Base-by-base conservation (phyloP, 305 asterid genomes). In the Fraxinus greggii region DNA sequence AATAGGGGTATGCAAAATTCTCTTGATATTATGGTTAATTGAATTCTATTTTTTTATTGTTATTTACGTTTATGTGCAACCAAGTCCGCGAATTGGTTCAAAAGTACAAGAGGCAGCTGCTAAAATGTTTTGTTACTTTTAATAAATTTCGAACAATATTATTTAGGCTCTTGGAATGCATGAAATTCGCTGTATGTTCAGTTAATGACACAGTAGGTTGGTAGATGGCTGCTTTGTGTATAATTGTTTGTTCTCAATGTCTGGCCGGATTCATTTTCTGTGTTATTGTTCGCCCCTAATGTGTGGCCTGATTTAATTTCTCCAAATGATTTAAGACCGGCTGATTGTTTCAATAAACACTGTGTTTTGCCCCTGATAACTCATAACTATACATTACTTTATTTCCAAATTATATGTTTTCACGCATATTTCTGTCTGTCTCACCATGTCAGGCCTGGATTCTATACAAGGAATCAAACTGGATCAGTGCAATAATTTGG, bases 401-500 rank as follows among this genome's bases (percentile, higher is more conserved):
- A 48, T 45, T 80, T 40, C 83, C 76, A 87, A 38, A 80, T 80
- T 21, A n/a, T 59, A 40, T 33, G 33, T 26, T 56, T 26, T 79
- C 75, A 85, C 51, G 80, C 65, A 78, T 79, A 74, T 80, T 75
- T 78, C 61, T 36, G 28, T 28, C 38, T 13, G n/a, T 67, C 35
- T 79, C 78, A 75, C 77, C 31, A 19, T 80, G 42, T 81, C 90
- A 95, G 99, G 90, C 88, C 8, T 95, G 99, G 99, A 79, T 95
- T 76, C 59, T 88, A 76, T 93, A 93, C 91, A 93, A 92, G 89
- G 95, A 95, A 86, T 77, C 93, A 7, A 84, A 76, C 86, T 93
- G 97, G 97, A 88, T 90, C 80, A 83, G n/a, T 72, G 75, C 92
- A 42, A 2, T 90, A 28, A 33, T 95, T 83, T 93, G 98, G 98